Evolutionary conservation across 1,284 basidiomycete genomes (phyloP).

Genomic region (Athelia psychrophila): DNA sequence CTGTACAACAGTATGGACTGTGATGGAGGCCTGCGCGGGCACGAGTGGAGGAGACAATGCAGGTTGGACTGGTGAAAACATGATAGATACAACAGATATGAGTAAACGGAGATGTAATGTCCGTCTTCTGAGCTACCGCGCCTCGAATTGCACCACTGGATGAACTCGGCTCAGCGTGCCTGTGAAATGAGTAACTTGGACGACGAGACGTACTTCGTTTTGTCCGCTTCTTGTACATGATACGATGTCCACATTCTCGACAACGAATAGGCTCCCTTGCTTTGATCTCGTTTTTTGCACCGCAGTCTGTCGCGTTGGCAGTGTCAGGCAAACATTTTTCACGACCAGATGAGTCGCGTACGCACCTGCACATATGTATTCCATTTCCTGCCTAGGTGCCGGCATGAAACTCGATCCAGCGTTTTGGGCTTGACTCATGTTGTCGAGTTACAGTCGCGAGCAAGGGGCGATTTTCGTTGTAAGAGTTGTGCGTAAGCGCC

Average conservation of each 20-base stretch:
- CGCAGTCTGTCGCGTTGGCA: conserved; percentile 70
- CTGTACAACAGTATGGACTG: too few relatives aligned
- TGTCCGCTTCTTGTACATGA: conserved; percentile 99
- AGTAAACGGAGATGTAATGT: background rate
- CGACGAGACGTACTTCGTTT: conserved; percentile 77
- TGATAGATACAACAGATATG: background rate
- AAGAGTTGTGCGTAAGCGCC: too few relatives aligned
- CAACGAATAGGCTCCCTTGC: conserved; percentile 95
- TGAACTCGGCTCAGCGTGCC: conserved; percentile 10
- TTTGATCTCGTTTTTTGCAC: conserved; percentile 90
- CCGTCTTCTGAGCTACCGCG: conserved; percentile 49
- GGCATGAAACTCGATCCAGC: conserved; percentile 26
- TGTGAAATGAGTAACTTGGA: conserved; percentile 2
- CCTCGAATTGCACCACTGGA: conserved; percentile 86
- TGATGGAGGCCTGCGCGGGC: too few relatives aligned
- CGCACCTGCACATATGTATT: conserved; percentile 92
- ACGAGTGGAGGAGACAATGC: too few relatives aligned
- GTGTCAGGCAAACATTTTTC: background rate
- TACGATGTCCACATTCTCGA: conserved; percentile 95
- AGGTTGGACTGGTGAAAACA: background rate
- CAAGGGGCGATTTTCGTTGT: background rate
- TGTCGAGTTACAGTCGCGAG: conserved; percentile 17
- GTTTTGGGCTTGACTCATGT: conserved; percentile 47
- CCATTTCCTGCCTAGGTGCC: conserved; percentile 63
- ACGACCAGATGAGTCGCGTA: conserved; percentile 3